phyloP scores from a whole-genome alignment of 176 grass and related monocot species.

The Canna indica region DNA sequence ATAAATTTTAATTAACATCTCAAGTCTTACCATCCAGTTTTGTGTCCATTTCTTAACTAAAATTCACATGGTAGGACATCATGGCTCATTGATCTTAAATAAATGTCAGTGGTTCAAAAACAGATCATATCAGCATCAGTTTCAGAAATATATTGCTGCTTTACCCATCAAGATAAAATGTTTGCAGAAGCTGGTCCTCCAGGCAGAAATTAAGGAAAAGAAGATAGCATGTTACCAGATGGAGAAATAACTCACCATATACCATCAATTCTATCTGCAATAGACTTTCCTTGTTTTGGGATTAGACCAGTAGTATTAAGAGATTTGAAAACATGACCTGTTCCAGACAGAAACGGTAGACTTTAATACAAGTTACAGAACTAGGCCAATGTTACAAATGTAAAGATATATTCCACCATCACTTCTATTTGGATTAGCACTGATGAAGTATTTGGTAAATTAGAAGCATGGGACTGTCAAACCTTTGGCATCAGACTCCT shows the following conservation, averaged over 20 bases:
- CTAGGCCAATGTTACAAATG: too few relatives aligned
- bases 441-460: not conserved
- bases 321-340: conserved; percentile 92
- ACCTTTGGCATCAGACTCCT: conserved; percentile 89
- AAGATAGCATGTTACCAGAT: not conserved
- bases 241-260: conserved; percentile 62
- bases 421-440: not conserved
- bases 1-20: not conserved
- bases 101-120: too few relatives aligned
- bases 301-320: conserved; percentile 79
- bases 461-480: conserved; percentile 9
- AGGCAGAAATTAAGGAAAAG: not conserved
- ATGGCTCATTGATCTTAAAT: too few relatives aligned
- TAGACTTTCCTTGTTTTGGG: conserved; percentile 81
- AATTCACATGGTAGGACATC: not conserved
- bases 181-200: not conserved
- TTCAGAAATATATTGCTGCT: not conserved
- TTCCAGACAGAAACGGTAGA: conserved; percentile 18
- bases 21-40: not conserved
- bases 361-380: not conserved
- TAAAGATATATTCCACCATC: too few relatives aligned
- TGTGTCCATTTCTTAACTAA: not conserved
- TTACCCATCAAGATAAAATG: not conserved
- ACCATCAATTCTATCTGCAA: conserved; percentile 86
- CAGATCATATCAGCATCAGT: too few relatives aligned